phyloP scores from a whole-genome alignment of 2,329 filamentous ascomycete genomes.

The Sporothrix protearum region DNA sequence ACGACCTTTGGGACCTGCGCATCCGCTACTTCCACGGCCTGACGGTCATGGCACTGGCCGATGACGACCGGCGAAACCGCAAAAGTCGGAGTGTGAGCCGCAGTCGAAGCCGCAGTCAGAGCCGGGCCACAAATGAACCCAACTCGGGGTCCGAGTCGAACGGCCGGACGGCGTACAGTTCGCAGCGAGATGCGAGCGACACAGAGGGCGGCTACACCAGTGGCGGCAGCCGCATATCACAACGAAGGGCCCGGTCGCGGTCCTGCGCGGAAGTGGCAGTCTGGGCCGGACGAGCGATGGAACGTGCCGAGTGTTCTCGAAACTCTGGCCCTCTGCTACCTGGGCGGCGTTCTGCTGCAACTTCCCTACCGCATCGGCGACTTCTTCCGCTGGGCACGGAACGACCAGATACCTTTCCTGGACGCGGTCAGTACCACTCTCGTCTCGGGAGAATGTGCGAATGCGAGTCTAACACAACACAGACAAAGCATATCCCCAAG shows the following conservation, averaged over 20 bases:
- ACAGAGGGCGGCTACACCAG: constrained; percentile 17
- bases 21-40: constrained; percentile 55
- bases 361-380: constrained; percentile 74
- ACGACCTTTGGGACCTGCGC: constrained; percentile 81
- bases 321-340: constrained; percentile 72
- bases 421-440: constrained; percentile 58
- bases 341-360: constrained; percentile 70
- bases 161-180: constrained; percentile 26
- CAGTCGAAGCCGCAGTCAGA: constrained; percentile 25
- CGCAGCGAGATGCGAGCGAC: constrained; percentile 24
- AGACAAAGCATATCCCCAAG: constrained; percentile 57
- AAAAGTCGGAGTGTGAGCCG: constrained; percentile 28
- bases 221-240: neutral
- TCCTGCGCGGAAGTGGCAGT: constrained; percentile 43
- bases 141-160: constrained; percentile 20
- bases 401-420: constrained; percentile 68
- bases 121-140: neutral
- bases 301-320: constrained; percentile 67
- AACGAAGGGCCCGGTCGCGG: constrained; percentile 25
- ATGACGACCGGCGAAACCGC: constrained; percentile 10
- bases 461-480: constrained; percentile 40
- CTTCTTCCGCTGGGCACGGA: constrained; percentile 63
- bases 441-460: neutral
- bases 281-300: constrained; percentile 47
- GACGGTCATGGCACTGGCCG: constrained; percentile 38